A percentile compares a stretch with the other conserved stretches of the same genome.
Evolutionary conservation across 2,329 filamentous ascomycete species (phyloP).

Genomic region (Blastomyces parvus): DNA sequence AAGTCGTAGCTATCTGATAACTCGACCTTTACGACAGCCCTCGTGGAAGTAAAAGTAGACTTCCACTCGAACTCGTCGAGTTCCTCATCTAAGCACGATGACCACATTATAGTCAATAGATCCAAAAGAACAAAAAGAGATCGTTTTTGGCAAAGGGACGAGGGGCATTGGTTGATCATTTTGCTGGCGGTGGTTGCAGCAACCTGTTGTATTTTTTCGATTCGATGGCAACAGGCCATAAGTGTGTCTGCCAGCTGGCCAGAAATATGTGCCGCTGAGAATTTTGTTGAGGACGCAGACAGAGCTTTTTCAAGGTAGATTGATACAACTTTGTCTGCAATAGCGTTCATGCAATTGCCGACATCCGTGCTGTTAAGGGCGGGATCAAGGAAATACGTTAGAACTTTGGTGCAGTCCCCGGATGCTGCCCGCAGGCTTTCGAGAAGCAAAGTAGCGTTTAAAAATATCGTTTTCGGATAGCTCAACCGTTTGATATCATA

Average conservation of each 20-base stretch:
- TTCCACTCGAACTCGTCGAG: constrained; percentile 87
- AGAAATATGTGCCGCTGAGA: constrained; percentile 86
- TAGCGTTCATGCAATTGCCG: constrained; percentile 53
- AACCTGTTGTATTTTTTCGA: constrained; percentile 80
- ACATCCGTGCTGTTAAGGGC: constrained; percentile 57
- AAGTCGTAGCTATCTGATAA: constrained; percentile 89
- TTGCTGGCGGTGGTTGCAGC: constrained; percentile 74
- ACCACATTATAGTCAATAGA: constrained; percentile 88
- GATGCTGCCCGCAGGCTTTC: constrained; percentile 78
- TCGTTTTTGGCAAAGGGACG: constrained; percentile 76
- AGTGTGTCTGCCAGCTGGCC: constrained; percentile 79
- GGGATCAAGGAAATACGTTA: constrained; percentile 91
- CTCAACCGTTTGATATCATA: constrained; percentile 70
- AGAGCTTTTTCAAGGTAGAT: constrained; percentile 71
- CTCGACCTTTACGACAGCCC: constrained; percentile 71
- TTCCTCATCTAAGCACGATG: constrained; percentile 85
- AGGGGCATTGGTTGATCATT: constrained; percentile 76
- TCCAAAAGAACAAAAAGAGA: constrained; percentile 91
- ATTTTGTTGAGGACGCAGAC: constrained; percentile 60
- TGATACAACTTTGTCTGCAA: constrained; percentile 61
- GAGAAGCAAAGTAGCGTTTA: constrained; percentile 82
- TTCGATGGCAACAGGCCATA: constrained; percentile 83
- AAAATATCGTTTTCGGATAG: constrained; percentile 84
- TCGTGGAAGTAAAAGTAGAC: constrained; percentile 65
- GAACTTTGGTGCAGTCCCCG: constrained; percentile 79